A percentile compares a stretch with the other conserved stretches of the same genome.
Evolutionary conservation across 768 basidiomycete species (phyloP).

Genomic region (Suillus decipiens): DNA sequence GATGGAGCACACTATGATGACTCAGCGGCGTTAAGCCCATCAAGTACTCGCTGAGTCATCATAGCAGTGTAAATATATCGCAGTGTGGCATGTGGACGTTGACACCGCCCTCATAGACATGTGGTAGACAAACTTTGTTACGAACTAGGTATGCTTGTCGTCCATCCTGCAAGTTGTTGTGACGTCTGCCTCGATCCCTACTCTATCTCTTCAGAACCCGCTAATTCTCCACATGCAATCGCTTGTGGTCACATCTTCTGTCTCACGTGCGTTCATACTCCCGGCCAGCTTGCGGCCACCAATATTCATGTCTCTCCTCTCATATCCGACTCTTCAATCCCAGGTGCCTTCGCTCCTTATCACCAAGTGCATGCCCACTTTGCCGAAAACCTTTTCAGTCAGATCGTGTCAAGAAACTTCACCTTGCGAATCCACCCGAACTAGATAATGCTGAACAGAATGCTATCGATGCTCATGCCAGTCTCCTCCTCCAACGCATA

Average conservation of each 20-base stretch:
- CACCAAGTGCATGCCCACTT: slow-evolving; percentile 60
- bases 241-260: slow-evolving; percentile 82
- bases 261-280: slow-evolving; percentile 48
- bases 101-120: background rate
- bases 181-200: slow-evolving; percentile 76
- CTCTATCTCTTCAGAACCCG: slow-evolving; percentile 45
- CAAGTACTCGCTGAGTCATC: slow-evolving; percentile 1
- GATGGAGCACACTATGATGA: too few relatives aligned
- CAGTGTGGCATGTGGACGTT: background rate
- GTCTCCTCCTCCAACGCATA: slow-evolving; percentile 38
- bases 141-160: slow-evolving; percentile 51
- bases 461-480: slow-evolving; percentile 43
- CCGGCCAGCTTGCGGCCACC: slow-evolving; percentile 12
- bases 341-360: slow-evolving; percentile 59
- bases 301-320: slow-evolving; percentile 8
- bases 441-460: slow-evolving; percentile 37
- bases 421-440: slow-evolving; percentile 53
- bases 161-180: slow-evolving; percentile 72
- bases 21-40: too few relatives aligned
- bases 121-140: slow-evolving; percentile 14
- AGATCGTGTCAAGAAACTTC: slow-evolving; percentile 65
- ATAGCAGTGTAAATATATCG: background rate
- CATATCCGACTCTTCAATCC: slow-evolving; percentile 9
- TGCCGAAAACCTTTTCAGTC: slow-evolving; percentile 62
- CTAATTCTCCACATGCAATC: slow-evolving; percentile 65